Evolutionary conservation across 257 asterid species (phyloP), one percentile per base, ranked within the genome.

Genomic region (Solanum sitiens): DNA sequence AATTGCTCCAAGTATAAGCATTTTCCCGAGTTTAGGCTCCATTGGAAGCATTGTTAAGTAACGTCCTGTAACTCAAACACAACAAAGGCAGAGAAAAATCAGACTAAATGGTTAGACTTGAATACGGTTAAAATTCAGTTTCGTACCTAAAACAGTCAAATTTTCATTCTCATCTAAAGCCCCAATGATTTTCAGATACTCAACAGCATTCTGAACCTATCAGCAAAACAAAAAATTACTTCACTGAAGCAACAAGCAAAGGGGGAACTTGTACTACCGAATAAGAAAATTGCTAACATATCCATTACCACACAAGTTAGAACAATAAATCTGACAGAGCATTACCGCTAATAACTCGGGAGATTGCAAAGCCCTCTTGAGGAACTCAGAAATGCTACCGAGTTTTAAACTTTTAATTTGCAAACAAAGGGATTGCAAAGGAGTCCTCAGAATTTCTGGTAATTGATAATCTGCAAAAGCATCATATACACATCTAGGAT

Each of bases 1-100:
- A 86, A 90, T 92, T 33, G 96, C 95, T 89, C 99, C 99, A 88
- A 94, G 94, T 89, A 96, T 87, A 90, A 96, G 98, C 98, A 96
- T 96, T 90, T 96, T 96, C 90, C 99, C 99, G 83, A 95, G 96
- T 91, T 96, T 96, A 86, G 99, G 99, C 94, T 95, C 99, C 98
- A 93, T 90, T 20, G 99, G 99, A 87, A 96, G 98, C 97, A 93
- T 92, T 79, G 98, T 93, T 91, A 96, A 90, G 95, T 95, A 95
- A 84, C 92, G 91, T 45, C 99, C 99, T 96, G 95, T 87, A 75
- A 89, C 91, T 75, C 90, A 87, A 87, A 87, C 90, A 86, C 86
- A 87, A 39, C 85, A 47, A 53, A 75, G n/a, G 30, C 88, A 50
- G 21, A 63, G 70, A 82, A 44, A 86, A 74, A 86, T 85, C 71